These are phyloP conservation scores for Tetrapisispora namnaoensis DNA, from an alignment of 805 yeast species.

Conservation along the genomic window DNA sequence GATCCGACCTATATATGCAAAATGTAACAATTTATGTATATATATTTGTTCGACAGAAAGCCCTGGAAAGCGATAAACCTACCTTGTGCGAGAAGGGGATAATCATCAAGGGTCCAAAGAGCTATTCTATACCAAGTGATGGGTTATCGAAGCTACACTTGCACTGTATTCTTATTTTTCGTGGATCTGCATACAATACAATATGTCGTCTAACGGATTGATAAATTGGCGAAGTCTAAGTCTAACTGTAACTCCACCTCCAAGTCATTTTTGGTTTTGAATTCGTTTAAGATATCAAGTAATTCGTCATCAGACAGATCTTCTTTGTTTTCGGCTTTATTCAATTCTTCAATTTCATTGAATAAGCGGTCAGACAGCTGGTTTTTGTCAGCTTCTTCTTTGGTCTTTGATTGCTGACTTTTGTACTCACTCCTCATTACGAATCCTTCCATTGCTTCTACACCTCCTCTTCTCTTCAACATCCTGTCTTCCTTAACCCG, in stretches of 20 bases:
- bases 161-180: no score
- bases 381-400: constrained; percentile 10
- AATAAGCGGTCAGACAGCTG: constrained; percentile 13
- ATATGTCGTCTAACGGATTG: background rate
- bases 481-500: background rate
- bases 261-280: constrained; percentile 15
- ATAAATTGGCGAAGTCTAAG: background rate
- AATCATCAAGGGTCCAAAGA: no score
- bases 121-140: no score
- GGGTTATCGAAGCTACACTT: no score
- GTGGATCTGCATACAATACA: no score
- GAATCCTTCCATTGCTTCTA: constrained; percentile 21
- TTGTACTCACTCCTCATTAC: constrained; percentile 17
- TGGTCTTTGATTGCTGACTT: constrained; percentile 9
- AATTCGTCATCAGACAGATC: constrained; percentile 20
- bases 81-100: no score
- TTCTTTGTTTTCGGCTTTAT: constrained; percentile 12
- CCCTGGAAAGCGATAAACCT: no score
- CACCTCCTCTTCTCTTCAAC: constrained; percentile 16
- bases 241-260: background rate
- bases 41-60: no score
- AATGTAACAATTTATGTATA: no score
- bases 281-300: constrained; percentile 13
- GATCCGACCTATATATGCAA: no score
- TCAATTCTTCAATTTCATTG: constrained; percentile 13